Base-by-base conservation (phyloP, 495 filamentous ascomycete species). In the Neurospora sp. region DNA sequence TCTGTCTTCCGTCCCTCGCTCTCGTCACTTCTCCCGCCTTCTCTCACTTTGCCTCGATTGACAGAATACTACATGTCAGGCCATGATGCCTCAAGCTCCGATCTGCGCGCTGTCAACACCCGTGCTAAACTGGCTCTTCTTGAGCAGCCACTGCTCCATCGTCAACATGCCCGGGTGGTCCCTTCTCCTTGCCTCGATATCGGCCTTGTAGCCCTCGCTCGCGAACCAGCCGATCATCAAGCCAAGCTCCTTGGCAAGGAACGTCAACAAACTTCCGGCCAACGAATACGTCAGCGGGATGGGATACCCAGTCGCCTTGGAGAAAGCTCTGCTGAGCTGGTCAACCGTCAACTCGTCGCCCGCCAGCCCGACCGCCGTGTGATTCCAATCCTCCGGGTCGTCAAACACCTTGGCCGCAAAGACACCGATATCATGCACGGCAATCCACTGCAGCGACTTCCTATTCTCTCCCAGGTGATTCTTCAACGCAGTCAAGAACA, bases 351-450 rank as follows among this genome's bases (percentile, higher is more conserved):
- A 62, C 72, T 85, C 82, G 59, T 86, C 85, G 0, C 85, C 85
- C 1, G 85, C 84, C 2, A 87, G 74, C 1, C 83, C 83, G 4
- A 86, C 76, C 8, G 81, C 82, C 41, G 73, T 82, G 4, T 79
- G 73, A 9, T 80, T 74, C 81, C 82, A 87, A 35, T 74, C 72
- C 59, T 78, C 75, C 5, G 83, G 81, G 1, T 83, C 69, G 0
- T 70, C 44, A 31, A 93, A 90, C 0, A 88, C 90, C 75, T 87
- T 82, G 18, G 88, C 88, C 3, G 81, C 91, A 72, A 93, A 91
- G 44, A 83, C 76, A 0, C 92, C 91, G 77, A 93, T 92, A 73
- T 93, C 90, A 1, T 76, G 78, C 0, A 84, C 83, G 0, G 88
- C 83, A 18, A 93, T 78, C 76, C 88, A 81, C 74, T 92, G 90